phyloP scores from a whole-genome alignment of 2,329 filamentous ascomycete genomes.

The Aureobasidium sp. region DNA sequence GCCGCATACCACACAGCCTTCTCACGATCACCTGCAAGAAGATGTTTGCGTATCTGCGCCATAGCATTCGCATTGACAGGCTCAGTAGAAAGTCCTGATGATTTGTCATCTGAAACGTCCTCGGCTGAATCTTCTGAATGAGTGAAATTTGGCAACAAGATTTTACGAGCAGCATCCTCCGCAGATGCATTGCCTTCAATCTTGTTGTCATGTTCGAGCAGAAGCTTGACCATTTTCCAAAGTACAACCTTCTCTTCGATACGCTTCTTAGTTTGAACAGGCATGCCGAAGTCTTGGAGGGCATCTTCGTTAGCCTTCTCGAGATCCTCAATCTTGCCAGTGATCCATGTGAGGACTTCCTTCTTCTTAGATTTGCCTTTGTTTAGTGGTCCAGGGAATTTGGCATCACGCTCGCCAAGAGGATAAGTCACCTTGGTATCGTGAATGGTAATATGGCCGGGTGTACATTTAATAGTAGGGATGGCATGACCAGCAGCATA shows the following conservation, averaged over 20 bases:
- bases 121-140: slow-evolving; percentile 25
- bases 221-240: slow-evolving; percentile 76
- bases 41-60: slow-evolving; percentile 62
- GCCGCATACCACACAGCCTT: slow-evolving; percentile 90
- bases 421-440: slow-evolving; percentile 68
- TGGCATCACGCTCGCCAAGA: slow-evolving; percentile 63
- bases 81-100: slow-evolving; percentile 45
- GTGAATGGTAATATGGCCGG: slow-evolving; percentile 74
- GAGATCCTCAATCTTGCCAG: slow-evolving; percentile 64
- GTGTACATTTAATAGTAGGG: slow-evolving; percentile 73
- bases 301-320: slow-evolving; percentile 48
- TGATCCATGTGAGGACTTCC: slow-evolving; percentile 76
- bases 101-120: slow-evolving; percentile 16
- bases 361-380: slow-evolving; percentile 97
- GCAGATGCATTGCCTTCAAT: slow-evolving; percentile 67
- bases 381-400: slow-evolving; percentile 85
- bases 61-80: slow-evolving; percentile 62
- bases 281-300: slow-evolving; percentile 44
- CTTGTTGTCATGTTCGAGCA: slow-evolving; percentile 79
- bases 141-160: slow-evolving; percentile 57
- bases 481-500: slow-evolving; percentile 67
- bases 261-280: slow-evolving; percentile 60
- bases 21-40: slow-evolving; percentile 77
- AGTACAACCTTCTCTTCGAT: slow-evolving; percentile 72
- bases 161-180: slow-evolving; percentile 65